These are phyloP conservation scores for Aspergillus heteromorphus DNA, from an alignment of 495 filamentous ascomycete species.

Conservation along the genomic window DNA sequence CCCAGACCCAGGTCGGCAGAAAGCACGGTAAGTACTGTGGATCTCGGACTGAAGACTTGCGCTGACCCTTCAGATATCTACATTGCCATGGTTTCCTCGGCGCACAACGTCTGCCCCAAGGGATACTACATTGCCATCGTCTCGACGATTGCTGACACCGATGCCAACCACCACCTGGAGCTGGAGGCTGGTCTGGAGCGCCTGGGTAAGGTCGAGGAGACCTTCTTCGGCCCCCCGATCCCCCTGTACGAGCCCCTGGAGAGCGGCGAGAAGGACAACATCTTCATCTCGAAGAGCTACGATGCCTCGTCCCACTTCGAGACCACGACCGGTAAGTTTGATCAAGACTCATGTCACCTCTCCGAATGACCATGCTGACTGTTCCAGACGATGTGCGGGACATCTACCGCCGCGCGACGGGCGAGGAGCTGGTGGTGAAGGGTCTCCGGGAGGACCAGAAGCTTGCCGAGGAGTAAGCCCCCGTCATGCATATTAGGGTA, in stretches of 20 bases:
- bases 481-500: conserved; percentile 11
- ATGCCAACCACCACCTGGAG: conserved; percentile 91
- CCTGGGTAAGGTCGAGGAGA: conserved; percentile 91
- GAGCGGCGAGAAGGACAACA: conserved; percentile 78
- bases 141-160: conserved; percentile 89
- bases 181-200: conserved; percentile 90
- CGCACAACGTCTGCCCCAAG: conserved; percentile 98
- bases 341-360: too few species aligned
- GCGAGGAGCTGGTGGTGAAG: conserved; percentile 75
- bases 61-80: conserved; percentile 74
- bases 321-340: conserved; percentile 63
- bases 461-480: conserved; percentile 44
- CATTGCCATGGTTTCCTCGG: conserved; percentile 90
- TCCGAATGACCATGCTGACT: background rate
- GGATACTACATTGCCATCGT: conserved; percentile 99
- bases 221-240: conserved; percentile 89
- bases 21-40: conserved; percentile 66
- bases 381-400: conserved; percentile 79
- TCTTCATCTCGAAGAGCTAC: conserved; percentile 98
- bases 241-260: conserved; percentile 90
- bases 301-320: conserved; percentile 98
- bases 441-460: conserved; percentile 49
- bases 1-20: conserved; percentile 90
- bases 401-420: conserved; percentile 81
- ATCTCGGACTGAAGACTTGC: background rate